These are phyloP conservation scores for Leucosporidium creatinivorum DNA, from an alignment of 768 basidiomycete genomes.

Conservation along the genomic window DNA sequence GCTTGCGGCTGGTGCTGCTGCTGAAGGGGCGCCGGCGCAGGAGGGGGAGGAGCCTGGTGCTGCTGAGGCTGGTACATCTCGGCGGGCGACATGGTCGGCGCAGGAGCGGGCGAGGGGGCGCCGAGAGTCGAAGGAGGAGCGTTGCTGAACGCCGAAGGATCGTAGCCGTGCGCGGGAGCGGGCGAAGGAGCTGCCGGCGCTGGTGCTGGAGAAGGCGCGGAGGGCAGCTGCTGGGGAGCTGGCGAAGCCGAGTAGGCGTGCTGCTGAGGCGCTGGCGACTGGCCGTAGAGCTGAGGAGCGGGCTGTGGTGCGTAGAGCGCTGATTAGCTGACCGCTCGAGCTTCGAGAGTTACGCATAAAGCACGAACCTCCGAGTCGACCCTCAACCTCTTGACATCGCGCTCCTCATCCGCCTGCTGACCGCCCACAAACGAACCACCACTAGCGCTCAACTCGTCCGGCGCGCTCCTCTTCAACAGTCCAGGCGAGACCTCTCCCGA, in stretches of 20 bases:
- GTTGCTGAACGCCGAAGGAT: constrained; percentile 6
- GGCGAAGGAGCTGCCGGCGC: not conserved
- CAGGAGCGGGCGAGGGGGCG: not conserved
- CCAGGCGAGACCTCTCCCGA: not conserved
- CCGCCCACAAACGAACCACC: too few relatives aligned
- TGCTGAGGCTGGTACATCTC: constrained; percentile 16
- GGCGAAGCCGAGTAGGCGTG: not conserved
- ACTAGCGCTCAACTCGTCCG: not conserved
- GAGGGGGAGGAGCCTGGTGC: not conserved
- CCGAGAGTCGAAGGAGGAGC: constrained; percentile 4
- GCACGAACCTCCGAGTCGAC: constrained; percentile 12
- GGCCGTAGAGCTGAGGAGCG: not conserved
- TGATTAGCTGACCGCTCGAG: not conserved
- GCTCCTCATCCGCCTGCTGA: constrained; percentile 2
- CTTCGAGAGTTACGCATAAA: not conserved
- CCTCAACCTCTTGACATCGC: constrained; percentile 27
- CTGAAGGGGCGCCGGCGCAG: not conserved
- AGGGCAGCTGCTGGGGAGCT: not conserved
- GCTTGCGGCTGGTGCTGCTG: not conserved
- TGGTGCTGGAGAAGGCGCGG: not conserved
- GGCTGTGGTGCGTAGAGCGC: not conserved
- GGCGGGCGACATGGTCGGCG: constrained; percentile 23
- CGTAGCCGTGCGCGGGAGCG: constrained; percentile 13
- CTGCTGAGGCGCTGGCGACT: not conserved
- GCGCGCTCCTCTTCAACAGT: not conserved